Evolutionary conservation across 2,329 filamentous ascomycete species (phyloP), one percentile per base, ranked within the genome.

Genomic region (Aspergillus ruber): DNA sequence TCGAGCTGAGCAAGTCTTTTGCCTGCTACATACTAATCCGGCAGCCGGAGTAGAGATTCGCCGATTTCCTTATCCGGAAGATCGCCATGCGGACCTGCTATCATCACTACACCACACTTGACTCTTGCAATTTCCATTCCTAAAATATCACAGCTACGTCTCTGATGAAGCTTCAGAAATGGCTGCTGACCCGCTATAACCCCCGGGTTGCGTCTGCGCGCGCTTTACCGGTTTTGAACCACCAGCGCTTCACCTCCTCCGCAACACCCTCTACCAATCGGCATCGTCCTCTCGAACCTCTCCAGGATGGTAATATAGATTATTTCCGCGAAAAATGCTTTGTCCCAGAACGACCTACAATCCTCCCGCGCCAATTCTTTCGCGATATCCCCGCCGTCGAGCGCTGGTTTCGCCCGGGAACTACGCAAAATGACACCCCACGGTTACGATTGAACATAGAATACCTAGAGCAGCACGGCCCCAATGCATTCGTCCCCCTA

Each of bases 361-460:
- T 83, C 15, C 67, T 82, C 5, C 73, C 72, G n/a, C 62, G 66
- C 27, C 59, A 62, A 6, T 58, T 62, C 2, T 77, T 77, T 43
- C 52, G 54, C 21, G 43, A 67, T 8, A 59, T 84, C 1, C 80
- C 81, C 0, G 82, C 82, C 1, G 65, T 74, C 17, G 58, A 58
- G 3, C 79, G 77, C 53, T 87, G 85, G 85, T 87, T 88, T 56
- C 48, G 49, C 21, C 48, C 50, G 69, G 55, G 57, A 68, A 56
- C 56, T 69, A 52, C 52, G 60, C 39, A 51, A 56, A 8, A 57
- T 42, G 68, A 29, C 10, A 32, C 32, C n/a, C 10, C 18, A 18
- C 36, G 36, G 33, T 58, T 77, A 29, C 46, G 35, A 38, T 58
- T 77, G 20, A 73, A 77, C 44, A 60, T 62, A 17, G 50, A 63